Evolutionary conservation across 148 eudicot species (phyloP).

Genomic region (Agrostemma githago): DNA sequence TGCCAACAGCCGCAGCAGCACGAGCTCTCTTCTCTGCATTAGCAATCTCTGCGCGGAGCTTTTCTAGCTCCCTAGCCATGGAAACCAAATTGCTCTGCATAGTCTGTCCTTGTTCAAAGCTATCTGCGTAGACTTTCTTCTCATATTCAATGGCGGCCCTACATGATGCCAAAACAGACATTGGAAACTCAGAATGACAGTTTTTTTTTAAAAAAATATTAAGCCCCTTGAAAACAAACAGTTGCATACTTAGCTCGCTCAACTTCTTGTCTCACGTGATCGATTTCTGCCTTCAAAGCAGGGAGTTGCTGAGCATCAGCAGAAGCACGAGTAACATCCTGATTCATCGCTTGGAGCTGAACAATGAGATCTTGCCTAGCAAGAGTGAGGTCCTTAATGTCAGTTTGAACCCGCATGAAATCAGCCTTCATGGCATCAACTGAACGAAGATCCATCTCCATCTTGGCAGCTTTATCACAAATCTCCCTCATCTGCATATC

Average conservation of each 20-base stretch:
- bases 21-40: slow-evolving; percentile 87
- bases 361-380: slow-evolving; percentile 61
- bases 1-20: slow-evolving; percentile 71
- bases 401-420: slow-evolving; percentile 59
- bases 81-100: slow-evolving; percentile 77
- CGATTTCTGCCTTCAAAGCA: slow-evolving; percentile 69
- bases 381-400: slow-evolving; percentile 69
- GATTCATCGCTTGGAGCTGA: slow-evolving; percentile 71
- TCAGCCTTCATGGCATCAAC: slow-evolving; percentile 73
- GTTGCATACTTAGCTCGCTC: slow-evolving; percentile 62
- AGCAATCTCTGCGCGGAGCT: slow-evolving; percentile 95
- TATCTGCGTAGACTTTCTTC: slow-evolving; percentile 88
- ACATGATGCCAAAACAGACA: slow-evolving; percentile 20
- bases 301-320: slow-evolving; percentile 77
- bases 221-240: slow-evolving; percentile 9
- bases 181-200: background rate
- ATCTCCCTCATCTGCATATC: slow-evolving; percentile 81
- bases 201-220: background rate
- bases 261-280: slow-evolving; percentile 66
- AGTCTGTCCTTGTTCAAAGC: slow-evolving; percentile 81
- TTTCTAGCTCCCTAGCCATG: slow-evolving; percentile 90
- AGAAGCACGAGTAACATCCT: slow-evolving; percentile 61
- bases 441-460: slow-evolving; percentile 70
- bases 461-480: slow-evolving; percentile 55
- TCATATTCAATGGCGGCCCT: slow-evolving; percentile 94